Percentiles rank a stretch among this genome's conserved stretches.
Conservation (phyloP, 768 basidiomycete species). For the Naematelia encephala region DNA sequence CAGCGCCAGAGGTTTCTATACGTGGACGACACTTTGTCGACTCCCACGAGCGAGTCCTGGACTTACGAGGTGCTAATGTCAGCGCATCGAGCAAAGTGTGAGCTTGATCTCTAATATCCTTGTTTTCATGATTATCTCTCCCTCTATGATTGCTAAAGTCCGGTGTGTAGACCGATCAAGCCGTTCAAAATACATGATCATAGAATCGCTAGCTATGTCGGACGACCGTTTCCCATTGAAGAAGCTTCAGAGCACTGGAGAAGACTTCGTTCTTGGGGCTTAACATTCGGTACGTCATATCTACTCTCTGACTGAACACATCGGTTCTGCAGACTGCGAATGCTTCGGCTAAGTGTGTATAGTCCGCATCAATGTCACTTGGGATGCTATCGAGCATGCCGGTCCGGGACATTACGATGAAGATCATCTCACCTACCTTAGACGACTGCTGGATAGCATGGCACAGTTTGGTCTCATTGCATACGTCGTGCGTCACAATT, state of each 20-base stretch:
- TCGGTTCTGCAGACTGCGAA: background rate
- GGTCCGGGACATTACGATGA: slow-evolving; percentile 86
- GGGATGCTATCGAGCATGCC: slow-evolving; percentile 94
- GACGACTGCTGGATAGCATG: slow-evolving; percentile 55
- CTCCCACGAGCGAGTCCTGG: slow-evolving; percentile 71
- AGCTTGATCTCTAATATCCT: slow-evolving; percentile 36
- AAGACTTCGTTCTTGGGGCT: slow-evolving; percentile 76
- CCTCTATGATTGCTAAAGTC: background rate
- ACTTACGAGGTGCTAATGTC: slow-evolving; percentile 78
- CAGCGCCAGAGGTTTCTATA: slow-evolving; percentile 31
- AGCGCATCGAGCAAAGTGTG: slow-evolving; percentile 80
- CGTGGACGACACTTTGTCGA: slow-evolving; percentile 82
- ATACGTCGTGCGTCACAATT: slow-evolving; percentile 54
- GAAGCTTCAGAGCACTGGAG: slow-evolving; percentile 83
- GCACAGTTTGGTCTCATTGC: slow-evolving; percentile 35
- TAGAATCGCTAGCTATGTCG: slow-evolving; percentile 60
- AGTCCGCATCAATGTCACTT: slow-evolving; percentile 92
- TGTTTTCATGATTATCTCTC: background rate
- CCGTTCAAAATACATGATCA: slow-evolving; percentile 1
- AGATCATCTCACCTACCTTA: slow-evolving; percentile 77
- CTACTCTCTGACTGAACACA: background rate
- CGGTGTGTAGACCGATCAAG: background rate
- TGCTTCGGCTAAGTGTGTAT: background rate
- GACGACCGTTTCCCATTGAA: slow-evolving; percentile 82
- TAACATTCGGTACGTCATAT: slow-evolving; percentile 69